Conservation (phyloP, 495 filamentous ascomycete species). For the Trichoderma asperelloides region DNA sequence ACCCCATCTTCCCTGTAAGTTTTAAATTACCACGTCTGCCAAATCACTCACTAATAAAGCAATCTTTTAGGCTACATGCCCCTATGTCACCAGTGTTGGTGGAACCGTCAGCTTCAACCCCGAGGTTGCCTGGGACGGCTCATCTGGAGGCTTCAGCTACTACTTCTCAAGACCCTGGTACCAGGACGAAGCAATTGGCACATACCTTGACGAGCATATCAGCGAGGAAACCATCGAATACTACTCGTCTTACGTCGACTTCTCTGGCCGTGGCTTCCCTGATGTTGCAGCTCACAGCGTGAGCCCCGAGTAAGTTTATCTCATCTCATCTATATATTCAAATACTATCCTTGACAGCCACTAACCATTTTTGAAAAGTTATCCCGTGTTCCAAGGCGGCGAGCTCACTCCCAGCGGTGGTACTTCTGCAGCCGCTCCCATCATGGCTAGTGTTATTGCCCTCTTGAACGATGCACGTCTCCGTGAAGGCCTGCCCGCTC, state of each 20-base stretch:
- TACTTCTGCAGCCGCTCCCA: slow-evolving; percentile 42
- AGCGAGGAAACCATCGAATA: slow-evolving; percentile 12
- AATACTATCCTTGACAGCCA: not conserved
- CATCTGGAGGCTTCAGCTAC: slow-evolving; percentile 62
- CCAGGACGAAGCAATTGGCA: slow-evolving; percentile 48
- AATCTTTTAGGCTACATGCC: slow-evolving; percentile 59
- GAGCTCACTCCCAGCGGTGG: not conserved
- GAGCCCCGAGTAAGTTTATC: not conserved
- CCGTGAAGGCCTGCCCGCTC: slow-evolving; percentile 34
- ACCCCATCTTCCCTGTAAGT: slow-evolving; percentile 3
- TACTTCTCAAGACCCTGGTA: slow-evolving; percentile 52
- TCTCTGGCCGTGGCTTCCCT: slow-evolving; percentile 65
- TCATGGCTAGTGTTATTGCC: slow-evolving; percentile 48
- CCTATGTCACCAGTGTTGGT: slow-evolving; percentile 65
- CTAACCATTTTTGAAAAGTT: not conserved
- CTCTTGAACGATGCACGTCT: slow-evolving; percentile 58
- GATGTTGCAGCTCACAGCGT: slow-evolving; percentile 4
- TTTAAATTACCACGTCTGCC: not conserved
- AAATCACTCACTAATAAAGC: slow-evolving; percentile 38
- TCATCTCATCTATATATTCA: too few species aligned
- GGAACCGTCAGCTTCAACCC: slow-evolving; percentile 50
- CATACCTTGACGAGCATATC: slow-evolving; percentile 39
- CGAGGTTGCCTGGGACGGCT: slow-evolving; percentile 50
- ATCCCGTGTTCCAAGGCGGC: not conserved
- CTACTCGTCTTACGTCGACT: slow-evolving; percentile 49